Evolutionary conservation across 768 basidiomycete genomes (phyloP).

Genomic region (Flagelloscypha sp.): DNA sequence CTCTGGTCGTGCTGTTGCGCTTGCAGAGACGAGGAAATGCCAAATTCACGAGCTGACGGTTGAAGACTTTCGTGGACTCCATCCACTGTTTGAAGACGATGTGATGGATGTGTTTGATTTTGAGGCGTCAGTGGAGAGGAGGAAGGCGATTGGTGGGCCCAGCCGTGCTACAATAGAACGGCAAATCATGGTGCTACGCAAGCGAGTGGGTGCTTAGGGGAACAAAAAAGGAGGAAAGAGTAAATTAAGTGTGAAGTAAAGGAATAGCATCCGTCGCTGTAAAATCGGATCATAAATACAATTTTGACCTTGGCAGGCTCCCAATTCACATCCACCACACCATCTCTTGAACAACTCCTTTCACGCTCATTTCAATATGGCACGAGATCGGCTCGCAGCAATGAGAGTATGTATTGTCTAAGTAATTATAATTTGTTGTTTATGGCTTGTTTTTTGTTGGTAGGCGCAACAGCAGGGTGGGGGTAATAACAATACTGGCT

Average conservation of each 20-base stretch:
- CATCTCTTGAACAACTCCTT: slow-evolving; percentile 11
- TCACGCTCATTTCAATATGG: slow-evolving; percentile 42
- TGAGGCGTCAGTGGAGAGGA: slow-evolving; percentile 88
- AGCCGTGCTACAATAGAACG: slow-evolving; percentile 76
- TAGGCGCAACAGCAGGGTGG: slow-evolving; percentile 67
- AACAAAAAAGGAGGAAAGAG: no score
- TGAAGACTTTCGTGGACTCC: slow-evolving; percentile 70
- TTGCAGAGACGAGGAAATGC: slow-evolving; percentile 77
- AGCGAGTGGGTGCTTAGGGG: slow-evolving; percentile 40
- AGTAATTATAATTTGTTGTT: slow-evolving; percentile 6
- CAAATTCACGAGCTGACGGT: slow-evolving; percentile 77
- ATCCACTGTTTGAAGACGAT: slow-evolving; percentile 73
- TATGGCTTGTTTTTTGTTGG: slow-evolving; percentile 6
- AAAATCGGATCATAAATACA: no score
- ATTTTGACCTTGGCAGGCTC: no score
- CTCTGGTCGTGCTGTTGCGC: slow-evolving; percentile 91
- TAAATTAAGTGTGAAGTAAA: no score
- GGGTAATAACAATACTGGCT: slow-evolving; percentile 33
- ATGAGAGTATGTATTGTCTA: slow-evolving; percentile 54
- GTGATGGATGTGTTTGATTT: slow-evolving; percentile 86
- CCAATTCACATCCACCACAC: slow-evolving; percentile 4
- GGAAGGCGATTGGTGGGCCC: slow-evolving; percentile 88
- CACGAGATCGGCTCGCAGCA: slow-evolving; percentile 86
- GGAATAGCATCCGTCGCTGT: no score
- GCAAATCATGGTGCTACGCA: slow-evolving; percentile 78